Evolutionary conservation across 2,329 filamentous ascomycete genomes (phyloP).

Genomic region (Aspergillus niger): DNA sequence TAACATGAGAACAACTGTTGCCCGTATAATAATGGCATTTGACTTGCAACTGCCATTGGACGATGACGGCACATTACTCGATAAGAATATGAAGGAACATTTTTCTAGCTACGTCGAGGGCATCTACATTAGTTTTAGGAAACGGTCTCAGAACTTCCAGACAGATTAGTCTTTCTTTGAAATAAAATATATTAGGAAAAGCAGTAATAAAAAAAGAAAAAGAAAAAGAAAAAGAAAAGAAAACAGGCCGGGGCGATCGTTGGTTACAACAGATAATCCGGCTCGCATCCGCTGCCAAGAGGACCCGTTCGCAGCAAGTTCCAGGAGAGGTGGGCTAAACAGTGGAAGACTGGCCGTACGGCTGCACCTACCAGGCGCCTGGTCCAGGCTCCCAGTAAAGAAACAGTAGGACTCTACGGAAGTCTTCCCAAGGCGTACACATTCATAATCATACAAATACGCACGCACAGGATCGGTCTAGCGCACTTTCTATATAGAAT

Average conservation of each 20-base stretch:
- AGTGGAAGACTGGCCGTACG: too few species aligned
- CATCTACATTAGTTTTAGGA: neutral
- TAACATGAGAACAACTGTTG: constrained; percentile 8
- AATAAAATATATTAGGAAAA: too few species aligned
- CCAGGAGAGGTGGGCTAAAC: too few species aligned
- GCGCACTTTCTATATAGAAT: constrained; percentile 16
- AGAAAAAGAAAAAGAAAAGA: too few species aligned
- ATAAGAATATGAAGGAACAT: constrained; percentile 5
- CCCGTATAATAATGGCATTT: constrained; percentile 6
- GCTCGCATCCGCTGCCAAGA: neutral
- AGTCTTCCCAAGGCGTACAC: neutral
- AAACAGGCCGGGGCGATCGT: too few species aligned
- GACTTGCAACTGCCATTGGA: neutral
- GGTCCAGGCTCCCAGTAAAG: too few species aligned
- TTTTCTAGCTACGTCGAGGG: constrained; percentile 4
- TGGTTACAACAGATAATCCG: neutral
- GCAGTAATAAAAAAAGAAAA: too few species aligned
- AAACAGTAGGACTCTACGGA: neutral
- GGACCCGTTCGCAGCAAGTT: too few species aligned
- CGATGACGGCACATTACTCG: constrained; percentile 6
- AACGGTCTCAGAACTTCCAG: neutral
- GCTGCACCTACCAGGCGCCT: too few species aligned
- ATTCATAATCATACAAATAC: constrained; percentile 13
- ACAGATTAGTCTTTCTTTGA: too few species aligned
- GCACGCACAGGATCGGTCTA: constrained; percentile 10